Conservation (phyloP, 352 stramenopile genomes). For the Phytophthora fragariae region DNA sequence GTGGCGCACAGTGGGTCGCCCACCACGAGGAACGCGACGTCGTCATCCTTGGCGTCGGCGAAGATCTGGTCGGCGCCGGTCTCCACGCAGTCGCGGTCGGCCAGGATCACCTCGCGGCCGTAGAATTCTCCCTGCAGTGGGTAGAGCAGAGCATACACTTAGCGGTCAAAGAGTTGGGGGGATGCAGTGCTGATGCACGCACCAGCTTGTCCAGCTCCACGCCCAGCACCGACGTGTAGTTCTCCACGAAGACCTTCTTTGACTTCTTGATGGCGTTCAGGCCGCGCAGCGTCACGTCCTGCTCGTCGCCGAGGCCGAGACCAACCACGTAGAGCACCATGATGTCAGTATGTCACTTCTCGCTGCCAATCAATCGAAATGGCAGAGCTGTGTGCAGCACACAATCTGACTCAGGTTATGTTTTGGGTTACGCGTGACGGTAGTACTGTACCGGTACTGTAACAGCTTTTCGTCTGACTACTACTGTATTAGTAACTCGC, state of each 20-base stretch:
- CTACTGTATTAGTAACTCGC: too few relatives aligned
- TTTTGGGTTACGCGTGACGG: not conserved
- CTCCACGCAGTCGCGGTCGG: slow-evolving; percentile 97
- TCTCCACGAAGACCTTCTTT: slow-evolving; percentile 97
- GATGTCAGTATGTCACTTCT: not conserved
- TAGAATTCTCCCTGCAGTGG: slow-evolving; percentile 92
- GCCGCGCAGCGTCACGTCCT: slow-evolving; percentile 98
- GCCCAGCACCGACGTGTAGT: slow-evolving; percentile 98
- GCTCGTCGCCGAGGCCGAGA: slow-evolving; percentile 97
- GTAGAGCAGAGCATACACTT: not conserved
- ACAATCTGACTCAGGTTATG: not conserved
- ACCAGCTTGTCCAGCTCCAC: slow-evolving; percentile 87
- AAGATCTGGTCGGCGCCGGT: slow-evolving; percentile 97
- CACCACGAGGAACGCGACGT: slow-evolving; percentile 98
- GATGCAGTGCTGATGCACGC: slow-evolving; percentile 13
- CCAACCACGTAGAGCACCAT: slow-evolving; percentile 98
- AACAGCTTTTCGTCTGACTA: too few relatives aligned
- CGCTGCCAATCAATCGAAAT: slow-evolving; percentile 20
- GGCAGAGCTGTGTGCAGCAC: not conserved
- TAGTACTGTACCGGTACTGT: not conserved
- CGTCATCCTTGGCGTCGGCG: slow-evolving; percentile 86
- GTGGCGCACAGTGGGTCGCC: slow-evolving; percentile 98
- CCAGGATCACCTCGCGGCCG: slow-evolving; percentile 88
- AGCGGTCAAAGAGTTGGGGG: not conserved
- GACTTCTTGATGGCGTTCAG: slow-evolving; percentile 96